phyloP scores from a whole-genome alignment of 148 eudicot species.

The Rhododendron kiyosumense region DNA sequence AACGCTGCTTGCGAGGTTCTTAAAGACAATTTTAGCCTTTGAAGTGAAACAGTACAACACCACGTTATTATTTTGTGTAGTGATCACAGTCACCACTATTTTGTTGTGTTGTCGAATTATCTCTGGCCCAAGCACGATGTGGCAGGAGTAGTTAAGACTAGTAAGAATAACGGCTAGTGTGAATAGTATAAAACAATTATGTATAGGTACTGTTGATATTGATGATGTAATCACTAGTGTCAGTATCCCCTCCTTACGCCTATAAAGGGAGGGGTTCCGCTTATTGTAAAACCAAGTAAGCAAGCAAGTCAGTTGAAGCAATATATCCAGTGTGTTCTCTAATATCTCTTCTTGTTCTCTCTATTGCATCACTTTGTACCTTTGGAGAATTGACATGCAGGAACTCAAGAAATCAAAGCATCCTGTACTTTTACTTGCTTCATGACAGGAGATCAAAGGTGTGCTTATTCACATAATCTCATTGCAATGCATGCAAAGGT shows the following conservation, averaged over 20 bases:
- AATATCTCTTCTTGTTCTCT: no score
- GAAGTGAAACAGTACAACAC: constrained; percentile 2
- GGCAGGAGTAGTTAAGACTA: no score
- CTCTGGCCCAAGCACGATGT: neutral
- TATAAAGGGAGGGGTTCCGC: no score
- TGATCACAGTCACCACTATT: neutral
- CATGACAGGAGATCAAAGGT: neutral
- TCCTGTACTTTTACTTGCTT: neutral
- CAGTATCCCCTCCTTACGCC: no score
- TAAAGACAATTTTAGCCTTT: constrained; percentile 35
- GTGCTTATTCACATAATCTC: neutral
- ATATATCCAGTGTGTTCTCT: no score
- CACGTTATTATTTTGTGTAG: neutral
- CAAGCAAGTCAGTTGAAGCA: no score
- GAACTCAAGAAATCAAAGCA: neutral
- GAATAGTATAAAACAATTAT: no score
- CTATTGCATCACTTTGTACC: neutral
- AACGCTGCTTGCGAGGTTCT: constrained; percentile 80
- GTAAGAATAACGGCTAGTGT: no score
- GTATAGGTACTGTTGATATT: no score
- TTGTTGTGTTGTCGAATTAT: neutral
- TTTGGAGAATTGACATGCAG: neutral
- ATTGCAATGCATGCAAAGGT: neutral
- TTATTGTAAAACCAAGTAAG: no score
- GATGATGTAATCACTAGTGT: no score